phyloP scores from a whole-genome alignment of 176 grass and related monocot species.

The Alopecurus myosuroides region DNA sequence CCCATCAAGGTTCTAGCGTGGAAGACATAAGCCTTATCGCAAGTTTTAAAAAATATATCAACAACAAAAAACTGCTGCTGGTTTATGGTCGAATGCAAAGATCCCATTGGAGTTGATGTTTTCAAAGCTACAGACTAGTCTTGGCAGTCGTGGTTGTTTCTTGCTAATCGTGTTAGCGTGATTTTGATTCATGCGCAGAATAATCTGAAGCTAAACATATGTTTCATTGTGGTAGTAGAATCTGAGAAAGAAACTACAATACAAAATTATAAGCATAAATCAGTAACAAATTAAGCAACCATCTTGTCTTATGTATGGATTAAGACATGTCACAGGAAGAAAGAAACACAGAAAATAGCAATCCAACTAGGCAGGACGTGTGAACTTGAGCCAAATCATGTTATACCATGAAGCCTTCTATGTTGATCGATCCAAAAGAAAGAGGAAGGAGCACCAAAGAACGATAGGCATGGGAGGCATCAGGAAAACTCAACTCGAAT shows the following conservation, averaged over 20 bases:
- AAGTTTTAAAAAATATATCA: no score
- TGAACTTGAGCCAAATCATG: neutral
- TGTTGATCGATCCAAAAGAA: neutral
- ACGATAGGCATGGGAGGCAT: constrained; percentile 32
- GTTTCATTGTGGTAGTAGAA: no score
- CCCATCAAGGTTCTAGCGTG: no score
- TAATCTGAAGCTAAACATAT: no score
- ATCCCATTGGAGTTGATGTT: neutral
- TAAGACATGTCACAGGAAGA: neutral
- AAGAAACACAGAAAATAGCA: neutral
- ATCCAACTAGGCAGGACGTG: neutral
- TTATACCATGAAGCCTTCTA: neutral
- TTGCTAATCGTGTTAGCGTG: neutral
- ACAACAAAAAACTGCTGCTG: no score
- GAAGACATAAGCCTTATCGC: no score
- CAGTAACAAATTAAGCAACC: no score
- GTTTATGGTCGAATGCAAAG: neutral
- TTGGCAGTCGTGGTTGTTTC: neutral
- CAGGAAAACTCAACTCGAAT: constrained; percentile 12
- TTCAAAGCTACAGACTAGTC: neutral
- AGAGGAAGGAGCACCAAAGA: constrained; percentile 24
- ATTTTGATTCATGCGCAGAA: no score
- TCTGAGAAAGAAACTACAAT: no score
- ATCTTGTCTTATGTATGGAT: no score
- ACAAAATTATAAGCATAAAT: no score